Conservation (phyloP, 306 rosid genomes). For the Medicago truncatula region DNA sequence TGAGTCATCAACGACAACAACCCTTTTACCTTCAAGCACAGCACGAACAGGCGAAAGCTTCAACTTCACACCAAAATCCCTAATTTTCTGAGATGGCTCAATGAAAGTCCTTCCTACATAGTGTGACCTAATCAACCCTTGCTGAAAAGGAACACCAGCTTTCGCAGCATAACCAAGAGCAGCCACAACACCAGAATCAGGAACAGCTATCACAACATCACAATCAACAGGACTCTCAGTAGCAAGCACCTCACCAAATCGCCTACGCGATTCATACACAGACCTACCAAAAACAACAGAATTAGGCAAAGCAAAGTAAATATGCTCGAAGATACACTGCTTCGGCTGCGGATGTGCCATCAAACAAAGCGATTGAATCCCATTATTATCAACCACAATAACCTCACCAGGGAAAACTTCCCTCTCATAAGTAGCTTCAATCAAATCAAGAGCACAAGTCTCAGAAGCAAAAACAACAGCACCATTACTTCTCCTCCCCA, state of each 20-base stretch:
- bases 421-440: constrained; percentile 92
- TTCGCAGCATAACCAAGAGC: constrained; percentile 95
- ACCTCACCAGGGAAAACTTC: constrained; percentile 93
- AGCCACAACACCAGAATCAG: constrained; percentile 96
- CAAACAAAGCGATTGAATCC: constrained; percentile 80
- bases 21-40: constrained; percentile 90
- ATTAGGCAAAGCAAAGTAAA: constrained; percentile 89
- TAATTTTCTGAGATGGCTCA: constrained; percentile 91
- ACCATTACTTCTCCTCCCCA: constrained; percentile 95
- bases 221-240: constrained; percentile 87
- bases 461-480: constrained; percentile 97
- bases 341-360: constrained; percentile 89
- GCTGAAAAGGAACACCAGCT: constrained; percentile 93
- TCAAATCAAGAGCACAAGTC: constrained; percentile 96
- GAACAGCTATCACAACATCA: constrained; percentile 95
- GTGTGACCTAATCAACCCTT: constrained; percentile 91
- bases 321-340: constrained; percentile 91
- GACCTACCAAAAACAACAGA: constrained; percentile 85
- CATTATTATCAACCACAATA: constrained; percentile 79
- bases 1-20: constrained; percentile 97
- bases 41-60: constrained; percentile 84
- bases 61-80: constrained; percentile 90
- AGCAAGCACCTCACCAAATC: constrained; percentile 87
- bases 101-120: constrained; percentile 98
- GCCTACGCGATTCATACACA: constrained; percentile 76